phyloP scores from a whole-genome alignment of 2,329 filamentous ascomycete species.

The Nannizziopsis barbatae region DNA sequence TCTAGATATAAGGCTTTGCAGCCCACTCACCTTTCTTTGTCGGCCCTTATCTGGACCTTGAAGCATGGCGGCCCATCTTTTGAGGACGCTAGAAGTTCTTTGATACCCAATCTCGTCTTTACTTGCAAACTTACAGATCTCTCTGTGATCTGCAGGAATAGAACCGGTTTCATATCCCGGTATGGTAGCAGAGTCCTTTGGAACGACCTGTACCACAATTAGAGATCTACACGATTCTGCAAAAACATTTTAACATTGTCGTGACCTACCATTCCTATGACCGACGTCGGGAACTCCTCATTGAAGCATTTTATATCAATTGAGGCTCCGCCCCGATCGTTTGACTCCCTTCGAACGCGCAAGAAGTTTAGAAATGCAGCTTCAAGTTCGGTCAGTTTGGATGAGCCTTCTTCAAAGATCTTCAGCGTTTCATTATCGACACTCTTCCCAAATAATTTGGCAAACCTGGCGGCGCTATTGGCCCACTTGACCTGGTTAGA shows the following conservation, averaged over 20 bases:
- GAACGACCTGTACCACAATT: neutral
- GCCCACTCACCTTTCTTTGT: too few relatives aligned
- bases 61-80: too few relatives aligned
- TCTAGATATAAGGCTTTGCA: too few relatives aligned
- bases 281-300: neutral
- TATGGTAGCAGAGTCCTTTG: neutral
- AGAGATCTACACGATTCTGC: neutral
- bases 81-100: too few relatives aligned
- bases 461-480: neutral
- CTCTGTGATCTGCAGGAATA: neutral
- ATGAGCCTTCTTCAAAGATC: neutral
- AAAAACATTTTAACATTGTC: neutral
- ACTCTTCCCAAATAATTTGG: neutral
- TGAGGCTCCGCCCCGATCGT: too few relatives aligned
- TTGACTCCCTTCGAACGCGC: too few relatives aligned
- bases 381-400: too few relatives aligned
- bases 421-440: neutral
- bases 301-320: too few relatives aligned
- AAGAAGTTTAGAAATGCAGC: too few relatives aligned
- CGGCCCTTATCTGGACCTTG: too few relatives aligned
- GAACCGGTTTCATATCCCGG: neutral
- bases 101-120: neutral
- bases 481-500: conserved; percentile 6
- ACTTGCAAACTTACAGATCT: neutral
- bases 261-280: neutral